Evolutionary conservation across 31 red algal genomes (phyloP).

Genomic region (Odonthalia washingtoniensis): DNA sequence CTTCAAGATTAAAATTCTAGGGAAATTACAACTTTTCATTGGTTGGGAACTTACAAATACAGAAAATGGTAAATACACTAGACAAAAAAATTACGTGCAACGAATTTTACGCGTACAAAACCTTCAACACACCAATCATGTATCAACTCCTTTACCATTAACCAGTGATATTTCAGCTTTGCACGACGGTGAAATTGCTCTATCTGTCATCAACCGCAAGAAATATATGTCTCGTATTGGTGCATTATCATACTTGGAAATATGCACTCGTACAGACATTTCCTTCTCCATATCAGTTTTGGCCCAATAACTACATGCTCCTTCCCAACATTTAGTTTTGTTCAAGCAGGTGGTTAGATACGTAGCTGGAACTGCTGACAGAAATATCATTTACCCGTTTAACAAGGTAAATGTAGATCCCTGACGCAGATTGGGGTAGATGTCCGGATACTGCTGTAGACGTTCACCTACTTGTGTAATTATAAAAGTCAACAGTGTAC

Average conservation of each 20-base stretch:
- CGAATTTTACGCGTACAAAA: not conserved
- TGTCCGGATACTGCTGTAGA: no score
- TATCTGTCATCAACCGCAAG: not conserved
- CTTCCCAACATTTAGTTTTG: no score
- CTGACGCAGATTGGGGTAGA: no score
- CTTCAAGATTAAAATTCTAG: not conserved
- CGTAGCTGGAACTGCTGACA: no score
- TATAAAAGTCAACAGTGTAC: not conserved
- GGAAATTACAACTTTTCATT: conserved; percentile 13
- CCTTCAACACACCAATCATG: not conserved
- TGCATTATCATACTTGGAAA: not conserved
- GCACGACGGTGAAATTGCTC: not conserved
- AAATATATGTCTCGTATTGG: not conserved
- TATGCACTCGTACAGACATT: not conserved
- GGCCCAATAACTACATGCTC: not conserved
- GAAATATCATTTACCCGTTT: no score
- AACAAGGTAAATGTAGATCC: no score
- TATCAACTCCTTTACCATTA: not conserved
- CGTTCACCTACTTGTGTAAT: not conserved
- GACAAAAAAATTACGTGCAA: not conserved
- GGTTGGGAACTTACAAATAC: conserved; percentile 2
- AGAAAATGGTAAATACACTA: conserved; percentile 3
- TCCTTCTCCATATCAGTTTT: not conserved
- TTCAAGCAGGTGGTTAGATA: no score
- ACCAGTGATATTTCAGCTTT: no score